Conservation (phyloP, 2,329 filamentous ascomycete genomes). For the Curvularia eragrostidis region DNA sequence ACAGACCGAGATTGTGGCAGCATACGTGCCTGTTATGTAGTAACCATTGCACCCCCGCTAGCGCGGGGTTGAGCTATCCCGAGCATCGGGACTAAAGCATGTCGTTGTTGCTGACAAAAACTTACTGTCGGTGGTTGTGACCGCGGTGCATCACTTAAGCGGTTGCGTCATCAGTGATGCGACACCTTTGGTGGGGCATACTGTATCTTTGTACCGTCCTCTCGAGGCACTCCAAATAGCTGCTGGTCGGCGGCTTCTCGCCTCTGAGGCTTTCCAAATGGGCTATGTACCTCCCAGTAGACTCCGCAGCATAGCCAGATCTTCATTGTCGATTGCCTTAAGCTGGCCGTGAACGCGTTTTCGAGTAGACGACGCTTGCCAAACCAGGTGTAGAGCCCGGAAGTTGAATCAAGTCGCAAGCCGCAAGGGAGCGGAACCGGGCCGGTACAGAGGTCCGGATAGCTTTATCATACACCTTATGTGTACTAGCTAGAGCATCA, state of each 20-base stretch:
- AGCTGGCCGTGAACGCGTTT: background rate
- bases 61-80: slow-evolving; percentile 23
- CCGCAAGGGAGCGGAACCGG: too few species aligned
- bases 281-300: slow-evolving; percentile 26
- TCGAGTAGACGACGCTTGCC: background rate
- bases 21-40: slow-evolving; percentile 21
- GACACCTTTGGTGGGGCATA: slow-evolving; percentile 18
- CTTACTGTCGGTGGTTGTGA: slow-evolving; percentile 17
- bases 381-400: background rate
- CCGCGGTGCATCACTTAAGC: slow-evolving; percentile 6
- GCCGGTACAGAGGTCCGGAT: background rate
- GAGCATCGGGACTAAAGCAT: slow-evolving; percentile 14
- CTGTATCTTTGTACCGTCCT: slow-evolving; percentile 11
- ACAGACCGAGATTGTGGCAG: slow-evolving; percentile 6
- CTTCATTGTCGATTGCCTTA: slow-evolving; percentile 18
- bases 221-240: slow-evolving; percentile 19
- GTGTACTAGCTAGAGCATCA: background rate
- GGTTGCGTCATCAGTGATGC: slow-evolving; percentile 24
- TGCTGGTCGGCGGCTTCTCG: slow-evolving; percentile 23
- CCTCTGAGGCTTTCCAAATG: slow-evolving; percentile 20
- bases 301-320: slow-evolving; percentile 30
- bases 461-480: background rate
- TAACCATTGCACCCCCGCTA: slow-evolving; percentile 17
- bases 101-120: slow-evolving; percentile 18
- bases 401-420: background rate